Evolutionary conservation across 2,329 filamentous ascomycete genomes (phyloP), one percentile per base, ranked within the genome.

Genomic region (Cadophora malorum): DNA sequence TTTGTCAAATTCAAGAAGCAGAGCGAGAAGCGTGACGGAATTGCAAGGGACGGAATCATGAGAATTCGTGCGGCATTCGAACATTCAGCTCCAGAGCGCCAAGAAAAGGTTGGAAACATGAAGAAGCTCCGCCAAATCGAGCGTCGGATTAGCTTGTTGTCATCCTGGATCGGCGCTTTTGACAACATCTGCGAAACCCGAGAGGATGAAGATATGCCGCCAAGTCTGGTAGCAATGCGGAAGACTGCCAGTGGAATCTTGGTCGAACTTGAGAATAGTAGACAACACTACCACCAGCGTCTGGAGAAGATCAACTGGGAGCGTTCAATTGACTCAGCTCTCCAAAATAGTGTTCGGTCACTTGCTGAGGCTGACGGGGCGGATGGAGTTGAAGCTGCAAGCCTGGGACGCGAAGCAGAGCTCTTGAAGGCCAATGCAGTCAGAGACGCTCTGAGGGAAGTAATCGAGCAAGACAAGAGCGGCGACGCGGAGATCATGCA

Each of bases 1-100:
- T 95, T 95, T 74, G 85, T 87, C 74, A 98, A 98, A 77, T 97
- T 97, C 81, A 90, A 90, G 75, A 97, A 97, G 80, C 93, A 96
- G 74, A 88, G 87, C 66, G 93, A 96, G 77, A 97, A 97, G 84
- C 89, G 92, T 70, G 91, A 96, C 63, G 82, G 82, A 9, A 86
- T 93, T 16, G 85, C 90, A 6, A 88, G 89, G 12, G 96, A 98
- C 78, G 94, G 93, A 9, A 81, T 97, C 10, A 83, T 88, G 72
- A 88, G 96, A 53, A 88, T 99, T 68, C 90, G 94, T 31, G 85
- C 85, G 8, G 93, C 96, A 28, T 98, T 93, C 78, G 92, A 97
- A 19, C 89, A 97, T 77, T 91, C 93, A 0, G 83, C 87, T 3
- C 76, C 85, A 0, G 93, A 98, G 78, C 86, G 96, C 61, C 88